phyloP scores from a whole-genome alignment of 225 moss, liverwort and hornwort genomes.

The Takakia lepidozioides region DNA sequence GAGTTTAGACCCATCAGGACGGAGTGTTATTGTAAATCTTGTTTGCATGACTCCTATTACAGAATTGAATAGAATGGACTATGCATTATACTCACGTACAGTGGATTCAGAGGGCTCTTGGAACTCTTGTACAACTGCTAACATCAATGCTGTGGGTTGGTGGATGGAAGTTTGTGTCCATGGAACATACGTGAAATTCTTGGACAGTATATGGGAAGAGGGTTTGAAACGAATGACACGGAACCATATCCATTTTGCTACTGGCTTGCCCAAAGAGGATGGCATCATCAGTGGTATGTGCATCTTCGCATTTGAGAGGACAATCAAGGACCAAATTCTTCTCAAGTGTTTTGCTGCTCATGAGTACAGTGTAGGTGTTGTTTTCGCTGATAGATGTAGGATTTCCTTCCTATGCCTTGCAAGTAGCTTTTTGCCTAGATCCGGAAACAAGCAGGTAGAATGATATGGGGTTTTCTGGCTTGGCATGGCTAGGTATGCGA shows the following conservation, averaged over 20 bases:
- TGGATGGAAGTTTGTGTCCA: conserved; percentile 72
- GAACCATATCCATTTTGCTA: conserved; percentile 86
- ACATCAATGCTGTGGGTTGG: conserved; percentile 3
- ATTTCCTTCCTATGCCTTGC: neutral
- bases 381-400: neutral
- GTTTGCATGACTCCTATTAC: too few species aligned
- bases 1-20: too few species aligned
- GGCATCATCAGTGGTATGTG: conserved; percentile 80
- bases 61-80: too few species aligned
- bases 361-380: neutral
- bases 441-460: too few species aligned
- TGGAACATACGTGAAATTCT: conserved; percentile 45
- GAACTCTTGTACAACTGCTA: neutral
- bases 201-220: conserved; percentile 41
- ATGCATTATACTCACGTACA: too few species aligned
- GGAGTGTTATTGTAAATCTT: too few species aligned
- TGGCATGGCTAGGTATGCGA: conserved; percentile 59
- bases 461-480: neutral
- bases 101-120: too few species aligned
- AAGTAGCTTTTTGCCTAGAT: too few species aligned
- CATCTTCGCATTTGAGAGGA: too few species aligned
- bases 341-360: neutral
- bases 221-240: conserved; percentile 75
- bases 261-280: conserved; percentile 48
- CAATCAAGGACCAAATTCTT: too few species aligned